Evolutionary conservation across 208 protist species (phyloP).

Genomic region (Acanthamoeba culbertsoni): DNA sequence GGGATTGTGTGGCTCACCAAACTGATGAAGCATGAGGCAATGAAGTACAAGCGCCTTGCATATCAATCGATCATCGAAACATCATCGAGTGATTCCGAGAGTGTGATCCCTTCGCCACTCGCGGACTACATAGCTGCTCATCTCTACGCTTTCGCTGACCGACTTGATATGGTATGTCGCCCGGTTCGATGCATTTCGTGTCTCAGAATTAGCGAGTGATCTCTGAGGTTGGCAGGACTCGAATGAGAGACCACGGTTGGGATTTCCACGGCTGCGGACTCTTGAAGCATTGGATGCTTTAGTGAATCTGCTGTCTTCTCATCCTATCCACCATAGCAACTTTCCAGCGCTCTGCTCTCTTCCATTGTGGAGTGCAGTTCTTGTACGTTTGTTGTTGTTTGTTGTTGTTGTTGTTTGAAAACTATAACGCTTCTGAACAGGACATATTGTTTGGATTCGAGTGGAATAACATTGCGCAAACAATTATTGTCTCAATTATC

Average conservation of each 20-base stretch:
- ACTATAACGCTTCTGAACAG: not conserved
- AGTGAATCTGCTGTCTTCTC: not conserved
- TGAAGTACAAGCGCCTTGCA: not conserved
- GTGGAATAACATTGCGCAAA: conserved; percentile 18
- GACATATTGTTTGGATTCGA: not conserved
- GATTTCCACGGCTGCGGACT: conserved; percentile 14
- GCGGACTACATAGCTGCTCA: not conserved
- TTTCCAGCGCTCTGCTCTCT: not conserved
- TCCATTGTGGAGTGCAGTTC: not conserved
- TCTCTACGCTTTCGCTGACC: not conserved
- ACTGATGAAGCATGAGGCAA: not conserved
- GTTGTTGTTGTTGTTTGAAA: not conserved
- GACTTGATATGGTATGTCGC: not conserved
- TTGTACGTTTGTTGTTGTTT: not conserved
- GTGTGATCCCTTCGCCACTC: not conserved
- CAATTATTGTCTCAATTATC: not conserved
- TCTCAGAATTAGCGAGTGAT: not conserved
- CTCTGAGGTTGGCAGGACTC: not conserved
- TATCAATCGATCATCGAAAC: not conserved
- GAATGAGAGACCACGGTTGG: not conserved
- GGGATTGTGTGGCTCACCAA: not conserved
- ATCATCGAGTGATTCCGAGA: not conserved
- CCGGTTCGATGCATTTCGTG: not conserved
- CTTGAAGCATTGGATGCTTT: conserved; percentile 14
- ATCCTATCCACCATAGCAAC: not conserved